A percentile compares a stretch with the other conserved stretches of the same genome.
These are phyloP conservation scores for Isabelozyma pseudorhagii DNA, from an alignment of 805 yeast genomes.

Conservation along the genomic window DNA sequence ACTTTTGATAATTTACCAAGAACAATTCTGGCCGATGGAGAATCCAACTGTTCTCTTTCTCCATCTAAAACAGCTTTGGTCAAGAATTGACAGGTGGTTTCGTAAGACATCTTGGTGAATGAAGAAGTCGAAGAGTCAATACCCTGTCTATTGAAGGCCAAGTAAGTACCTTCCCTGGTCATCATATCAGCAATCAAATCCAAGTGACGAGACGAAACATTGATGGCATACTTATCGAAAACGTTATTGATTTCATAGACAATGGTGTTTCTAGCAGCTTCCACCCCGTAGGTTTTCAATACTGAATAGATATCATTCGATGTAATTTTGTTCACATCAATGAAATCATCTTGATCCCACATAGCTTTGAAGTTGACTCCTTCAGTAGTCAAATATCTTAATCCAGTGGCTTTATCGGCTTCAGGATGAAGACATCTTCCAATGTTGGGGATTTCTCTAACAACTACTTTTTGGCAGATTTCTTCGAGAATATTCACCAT, in stretches of 20 bases:
- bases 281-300: slow-evolving; percentile 91
- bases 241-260: slow-evolving; percentile 94
- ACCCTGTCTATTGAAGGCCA: slow-evolving; percentile 98
- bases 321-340: slow-evolving; percentile 82
- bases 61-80: slow-evolving; percentile 95
- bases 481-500: slow-evolving; percentile 97
- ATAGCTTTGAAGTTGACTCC: slow-evolving; percentile 97
- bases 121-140: slow-evolving; percentile 94
- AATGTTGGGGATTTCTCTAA: slow-evolving; percentile 85
- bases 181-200: slow-evolving; percentile 97
- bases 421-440: slow-evolving; percentile 90
- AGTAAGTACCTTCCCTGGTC: slow-evolving; percentile 97
- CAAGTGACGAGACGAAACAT: slow-evolving; percentile 89
- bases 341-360: slow-evolving; percentile 96
- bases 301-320: slow-evolving; percentile 95
- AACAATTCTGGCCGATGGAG: slow-evolving; percentile 92
- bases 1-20: slow-evolving; percentile 86
- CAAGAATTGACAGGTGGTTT: slow-evolving; percentile 95
- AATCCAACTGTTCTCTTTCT: slow-evolving; percentile 80
- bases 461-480: slow-evolving; percentile 84
- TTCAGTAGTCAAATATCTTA: slow-evolving; percentile 84
- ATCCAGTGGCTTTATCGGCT: slow-evolving; percentile 48
- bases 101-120: slow-evolving; percentile 98
- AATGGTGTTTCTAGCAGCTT: slow-evolving; percentile 97
- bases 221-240: slow-evolving; percentile 92